Base-by-base conservation (phyloP, 441 rosid genomes). In the Mallotus repandus region DNA sequence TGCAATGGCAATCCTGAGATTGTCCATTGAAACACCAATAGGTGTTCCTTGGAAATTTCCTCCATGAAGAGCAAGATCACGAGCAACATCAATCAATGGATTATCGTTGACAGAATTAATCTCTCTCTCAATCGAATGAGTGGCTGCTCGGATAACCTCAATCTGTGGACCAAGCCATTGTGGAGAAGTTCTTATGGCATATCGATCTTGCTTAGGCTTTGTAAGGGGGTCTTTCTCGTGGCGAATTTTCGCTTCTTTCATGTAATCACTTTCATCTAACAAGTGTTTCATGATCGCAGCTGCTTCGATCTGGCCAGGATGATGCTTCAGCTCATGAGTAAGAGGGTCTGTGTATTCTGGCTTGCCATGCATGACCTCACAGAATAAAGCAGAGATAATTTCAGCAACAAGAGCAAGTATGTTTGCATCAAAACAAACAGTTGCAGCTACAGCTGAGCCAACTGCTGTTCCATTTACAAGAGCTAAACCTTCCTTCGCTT, bases 311-410 rank as follows among this genome's bases (percentile, higher is more conserved):
- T 83, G 82, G 46, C 84, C 84, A 6, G 86, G 84, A 74, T 83
- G 86, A 74, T 83, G 84, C 77, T 81, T 83, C 38, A 83, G 84
- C 38, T 78, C 69, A 71, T 80, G 84, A 67, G 84, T 83, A 10
- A 83, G 68, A 7, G 81, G 84, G 49, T 78, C 86, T 0, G 80
- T 72, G 64, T 55, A 81, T 61, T 78, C 84, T 0, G 89, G 83
- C 72, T 86, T 88, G 0, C 92, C 90, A n/a, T 83, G 86, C 92
- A 88, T 88, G 48, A 78, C 90, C 72, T 85, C 91, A 0, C 88
- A 86, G 81, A 86, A 88, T 53, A 88, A 60, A 35, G 89, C 90
- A 0, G 92, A 88, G 2, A 88, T 75, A 65, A 81, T 70, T 76
- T 85, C 89, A 0, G 92, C 81, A n/a, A 82, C 45, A 53, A 85